Percentiles rank a stretch among this genome's conserved stretches.
phyloP scores from a whole-genome alignment of 1,284 basidiomycete genomes.

The Cystobasidiaceae sp. region DNA sequence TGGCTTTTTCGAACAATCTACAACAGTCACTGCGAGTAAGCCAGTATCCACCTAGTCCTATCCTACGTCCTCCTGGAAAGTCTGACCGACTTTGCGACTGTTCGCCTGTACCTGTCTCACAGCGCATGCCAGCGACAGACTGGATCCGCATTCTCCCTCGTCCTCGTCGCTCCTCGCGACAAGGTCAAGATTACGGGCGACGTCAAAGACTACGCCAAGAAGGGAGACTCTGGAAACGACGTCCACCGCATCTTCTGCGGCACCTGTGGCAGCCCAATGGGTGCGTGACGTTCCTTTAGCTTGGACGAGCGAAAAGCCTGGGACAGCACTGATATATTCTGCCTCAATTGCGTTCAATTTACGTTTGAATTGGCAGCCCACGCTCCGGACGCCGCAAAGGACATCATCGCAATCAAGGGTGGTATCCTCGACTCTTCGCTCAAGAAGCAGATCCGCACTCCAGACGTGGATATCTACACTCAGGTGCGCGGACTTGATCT shows the following conservation, averaged over 20 bases:
- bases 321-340: no score
- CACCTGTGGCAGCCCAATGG: constrained; percentile 20
- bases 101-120: neutral
- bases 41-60: no score
- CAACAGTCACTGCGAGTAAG: constrained; percentile 8
- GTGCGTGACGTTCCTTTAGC: neutral
- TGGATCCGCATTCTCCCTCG: constrained; percentile 28
- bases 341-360: no score
- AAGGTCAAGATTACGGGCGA: constrained; percentile 30
- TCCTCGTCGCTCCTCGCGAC: constrained; percentile 29
- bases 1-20: no score
- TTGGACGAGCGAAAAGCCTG: no score
- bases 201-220: constrained; percentile 28
- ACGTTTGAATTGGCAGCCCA: neutral
- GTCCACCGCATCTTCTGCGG: constrained; percentile 31
- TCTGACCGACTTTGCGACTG: neutral
- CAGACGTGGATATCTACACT: constrained; percentile 27
- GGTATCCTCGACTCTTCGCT: constrained; percentile 11
- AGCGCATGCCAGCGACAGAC: constrained; percentile 28
- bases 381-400: constrained; percentile 29
- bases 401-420: constrained; percentile 32
- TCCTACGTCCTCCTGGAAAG: neutral
- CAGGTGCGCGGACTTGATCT: neutral
- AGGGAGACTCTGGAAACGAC: constrained; percentile 27
- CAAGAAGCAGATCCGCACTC: constrained; percentile 24